These are phyloP conservation scores for Filobasidium floriforme DNA, from an alignment of 768 basidiomycete genomes.

Conservation along the genomic window DNA sequence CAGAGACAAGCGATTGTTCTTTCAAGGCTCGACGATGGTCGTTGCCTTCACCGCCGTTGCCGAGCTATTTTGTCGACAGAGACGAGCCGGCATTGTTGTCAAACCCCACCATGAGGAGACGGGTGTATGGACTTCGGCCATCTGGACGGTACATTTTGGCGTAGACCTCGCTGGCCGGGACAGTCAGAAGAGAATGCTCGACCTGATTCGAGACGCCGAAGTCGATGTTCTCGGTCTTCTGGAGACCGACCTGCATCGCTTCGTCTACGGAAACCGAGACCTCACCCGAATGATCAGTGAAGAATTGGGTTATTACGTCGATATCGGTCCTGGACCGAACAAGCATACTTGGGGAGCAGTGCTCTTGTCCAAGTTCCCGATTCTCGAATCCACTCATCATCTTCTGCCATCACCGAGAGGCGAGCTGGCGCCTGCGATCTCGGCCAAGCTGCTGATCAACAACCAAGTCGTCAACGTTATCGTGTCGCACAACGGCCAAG, in stretches of 20 bases:
- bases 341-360: constrained; percentile 83
- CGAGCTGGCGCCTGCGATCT: constrained; percentile 82
- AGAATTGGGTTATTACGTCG: constrained; percentile 75
- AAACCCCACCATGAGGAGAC: constrained; percentile 58
- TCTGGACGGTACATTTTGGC: constrained; percentile 86
- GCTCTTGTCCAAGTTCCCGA: constrained; percentile 82
- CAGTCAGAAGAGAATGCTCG: constrained; percentile 61
- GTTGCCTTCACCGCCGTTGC: background rate
- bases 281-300: constrained; percentile 71
- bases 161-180: constrained; percentile 66
- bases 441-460: constrained; percentile 70
- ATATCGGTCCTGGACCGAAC: constrained; percentile 80
- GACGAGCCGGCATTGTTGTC: background rate
- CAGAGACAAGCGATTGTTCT: background rate
- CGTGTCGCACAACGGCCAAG: constrained; percentile 90
- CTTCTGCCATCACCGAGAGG: constrained; percentile 75
- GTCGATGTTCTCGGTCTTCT: constrained; percentile 59
- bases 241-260: constrained; percentile 48
- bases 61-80: background rate
- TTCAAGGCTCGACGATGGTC: background rate
- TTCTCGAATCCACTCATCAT: constrained; percentile 76
- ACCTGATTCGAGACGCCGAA: constrained; percentile 66
- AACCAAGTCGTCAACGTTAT: constrained; percentile 71
- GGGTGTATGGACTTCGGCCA: constrained; percentile 68
- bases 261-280: constrained; percentile 77